Base-by-base conservation (phyloP, 805 yeast genomes). In the Sugiyamaella floridensis region DNA sequence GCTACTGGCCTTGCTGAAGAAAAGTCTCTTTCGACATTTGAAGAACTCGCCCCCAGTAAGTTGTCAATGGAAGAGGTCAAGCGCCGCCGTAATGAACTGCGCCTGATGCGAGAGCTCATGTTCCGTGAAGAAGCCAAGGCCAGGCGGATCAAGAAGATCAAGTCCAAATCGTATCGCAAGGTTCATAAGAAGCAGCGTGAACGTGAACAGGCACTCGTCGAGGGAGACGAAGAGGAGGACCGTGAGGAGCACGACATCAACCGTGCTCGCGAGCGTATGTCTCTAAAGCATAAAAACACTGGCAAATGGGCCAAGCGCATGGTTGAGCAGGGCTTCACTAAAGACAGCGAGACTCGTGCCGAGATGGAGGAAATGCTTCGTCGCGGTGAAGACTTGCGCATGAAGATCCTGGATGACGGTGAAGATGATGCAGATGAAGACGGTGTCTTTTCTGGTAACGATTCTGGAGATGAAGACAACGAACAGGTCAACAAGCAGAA, bases 281-380 rank as follows among this genome's bases (percentile, higher is more conserved):
- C 87, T 2, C 76, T 90, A 60, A 86, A 88, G 62, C 98, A 92
- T 72, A 89, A 87, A 67, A 86, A 89, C 46, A 85, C 85, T 46
- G 80, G 90, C 7, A 80, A 82, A 62, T 93, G 97, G 97, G 97
- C 97, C 15, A 82, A 82, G 67, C 81, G 86, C 49, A 82, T 92
- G 89, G 81, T 89, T 48, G 85, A 83, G 60, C 86, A 89, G 60
- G 98, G 97, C 14, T 78, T 93, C 76, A 78, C 90, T 40, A 90
- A 92, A 61, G 98, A 92, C 67, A 80, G 84, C 37, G 81, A 80
- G 34, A 85, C 86, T 18, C 76, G 98, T 63, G 86, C 81, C 8
- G 98, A 93, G 63, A 78, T 92, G 76, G 98, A 93, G 69, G 97
- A 89, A 63, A 90, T 90, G 97, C 71, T 92, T 54, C 78, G 89